Evolutionary conservation across 306 rosid genomes (phyloP).

Genomic region (Prunus fruticosa): DNA sequence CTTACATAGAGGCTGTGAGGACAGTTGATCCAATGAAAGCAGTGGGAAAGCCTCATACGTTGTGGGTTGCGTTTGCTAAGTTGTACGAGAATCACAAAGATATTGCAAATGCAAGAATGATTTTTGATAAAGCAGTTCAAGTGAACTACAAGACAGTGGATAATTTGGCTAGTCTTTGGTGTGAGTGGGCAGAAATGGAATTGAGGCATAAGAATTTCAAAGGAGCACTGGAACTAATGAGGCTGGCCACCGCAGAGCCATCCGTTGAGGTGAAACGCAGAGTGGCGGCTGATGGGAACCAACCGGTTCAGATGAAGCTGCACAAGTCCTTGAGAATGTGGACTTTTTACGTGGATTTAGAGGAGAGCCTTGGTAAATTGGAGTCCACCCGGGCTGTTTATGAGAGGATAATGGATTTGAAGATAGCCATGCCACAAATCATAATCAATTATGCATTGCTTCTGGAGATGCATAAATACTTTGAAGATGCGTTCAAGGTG

Average conservation of each 20-base stretch:
- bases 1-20: constrained; percentile 94
- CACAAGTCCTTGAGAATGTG: constrained; percentile 83
- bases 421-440: constrained; percentile 88
- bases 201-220: constrained; percentile 69
- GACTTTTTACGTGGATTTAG: constrained; percentile 89
- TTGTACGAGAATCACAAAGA: constrained; percentile 73
- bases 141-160: constrained; percentile 88
- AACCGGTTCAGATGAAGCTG: constrained; percentile 82
- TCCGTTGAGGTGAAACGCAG: constrained; percentile 86
- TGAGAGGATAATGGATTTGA: constrained; percentile 86
- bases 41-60: constrained; percentile 92
- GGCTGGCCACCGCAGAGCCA: constrained; percentile 96
- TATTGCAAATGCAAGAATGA: constrained; percentile 84
- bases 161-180: constrained; percentile 88
- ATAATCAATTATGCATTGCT: constrained; percentile 84
- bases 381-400: constrained; percentile 88
- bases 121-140: constrained; percentile 92
- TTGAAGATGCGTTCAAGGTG: constrained; percentile 96
- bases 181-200: constrained; percentile 98
- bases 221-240: constrained; percentile 82
- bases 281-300: constrained; percentile 93
- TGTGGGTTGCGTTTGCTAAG: constrained; percentile 92
- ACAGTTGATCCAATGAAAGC: constrained; percentile 92
- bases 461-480: constrained; percentile 85
- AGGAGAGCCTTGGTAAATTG: constrained; percentile 77